Conservation (phyloP, 345 rosid species). For the Eucalyptus viminalis region DNA sequence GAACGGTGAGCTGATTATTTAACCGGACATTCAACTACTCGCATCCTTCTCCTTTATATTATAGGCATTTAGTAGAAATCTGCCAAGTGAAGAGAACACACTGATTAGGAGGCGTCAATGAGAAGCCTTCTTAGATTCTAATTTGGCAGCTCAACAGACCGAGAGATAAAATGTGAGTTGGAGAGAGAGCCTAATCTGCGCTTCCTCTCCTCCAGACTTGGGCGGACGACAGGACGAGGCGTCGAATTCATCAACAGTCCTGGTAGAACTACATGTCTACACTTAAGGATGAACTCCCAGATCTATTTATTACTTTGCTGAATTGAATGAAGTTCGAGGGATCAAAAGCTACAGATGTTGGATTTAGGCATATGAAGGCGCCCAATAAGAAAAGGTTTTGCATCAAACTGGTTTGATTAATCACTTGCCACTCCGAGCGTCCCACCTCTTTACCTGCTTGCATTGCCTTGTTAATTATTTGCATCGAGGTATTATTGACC, state of each 20-base stretch:
- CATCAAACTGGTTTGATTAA: neutral
- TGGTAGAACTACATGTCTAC: neutral
- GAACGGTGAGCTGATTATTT: neutral
- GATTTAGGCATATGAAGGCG: neutral
- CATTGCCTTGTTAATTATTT: neutral
- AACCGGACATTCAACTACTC: neutral
- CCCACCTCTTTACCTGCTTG: neutral
- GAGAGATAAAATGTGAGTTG: neutral
- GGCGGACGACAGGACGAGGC: neutral
- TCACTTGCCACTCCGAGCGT: neutral
- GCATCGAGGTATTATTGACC: neutral
- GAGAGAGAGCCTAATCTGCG: neutral
- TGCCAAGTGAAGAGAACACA: neutral
- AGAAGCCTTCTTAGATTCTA: neutral
- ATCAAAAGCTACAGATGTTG: neutral
- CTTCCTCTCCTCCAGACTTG: neutral
- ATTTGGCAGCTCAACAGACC: neutral
- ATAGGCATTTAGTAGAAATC: neutral
- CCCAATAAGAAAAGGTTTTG: neutral
- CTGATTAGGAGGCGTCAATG: neutral
- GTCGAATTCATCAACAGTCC: neutral
- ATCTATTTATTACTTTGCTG: neutral
- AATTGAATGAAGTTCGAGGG: neutral
- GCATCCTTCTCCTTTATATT: neutral
- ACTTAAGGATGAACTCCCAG: neutral